Evolutionary conservation across 768 basidiomycete genomes (phyloP), one percentile per base, ranked within the genome.

Genomic region (Exsudoporus frostii): DNA sequence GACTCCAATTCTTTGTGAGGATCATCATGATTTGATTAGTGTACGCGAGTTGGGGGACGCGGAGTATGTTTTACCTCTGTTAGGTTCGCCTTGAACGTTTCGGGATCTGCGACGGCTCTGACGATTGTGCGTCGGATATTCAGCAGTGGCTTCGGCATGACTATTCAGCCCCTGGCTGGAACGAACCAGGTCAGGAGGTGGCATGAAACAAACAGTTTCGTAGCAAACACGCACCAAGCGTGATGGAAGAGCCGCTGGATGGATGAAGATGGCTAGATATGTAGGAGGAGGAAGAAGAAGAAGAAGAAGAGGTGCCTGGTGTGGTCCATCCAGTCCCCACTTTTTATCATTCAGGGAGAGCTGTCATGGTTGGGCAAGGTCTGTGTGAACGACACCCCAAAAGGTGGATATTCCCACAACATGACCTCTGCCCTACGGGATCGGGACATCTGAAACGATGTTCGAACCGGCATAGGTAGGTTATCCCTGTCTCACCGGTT

Each of bases 71-170:
- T 45, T 50, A 56, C 61, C 54, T 53, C 33, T 9, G 57, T 22
- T 6, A 46, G 19, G 0, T n/a, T 46, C 2, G 27, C 19, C 45
- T 33, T 50, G 49, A 56, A 53, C 9, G 54, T 32, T 2, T 52
- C 45, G 2, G 61, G 61, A 45, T 62, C 61, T 7, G 61, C 50
- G 25, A 62, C 9, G 19, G 61, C 61, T 37, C 61, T 59, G 61
- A 62, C 61, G 33, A 63, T 50, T 7, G 61, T 46, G 37, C 52
- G 61, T 27, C 61, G 51, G n/a, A 62, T 1, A 0, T 38, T 15
- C 3, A 32, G 39, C 33, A 62, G 25, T 27, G 55, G 39, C 15
- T 55, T 48, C 22, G 48, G 45, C 61, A 62, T 62, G 43, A 5
- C 5, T 24, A 17, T 51, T 13, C 7, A 14, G 17, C 32, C 10